Evolutionary conservation across 345 rosid species (phyloP).

Genomic region (Citrus reticulata): DNA sequence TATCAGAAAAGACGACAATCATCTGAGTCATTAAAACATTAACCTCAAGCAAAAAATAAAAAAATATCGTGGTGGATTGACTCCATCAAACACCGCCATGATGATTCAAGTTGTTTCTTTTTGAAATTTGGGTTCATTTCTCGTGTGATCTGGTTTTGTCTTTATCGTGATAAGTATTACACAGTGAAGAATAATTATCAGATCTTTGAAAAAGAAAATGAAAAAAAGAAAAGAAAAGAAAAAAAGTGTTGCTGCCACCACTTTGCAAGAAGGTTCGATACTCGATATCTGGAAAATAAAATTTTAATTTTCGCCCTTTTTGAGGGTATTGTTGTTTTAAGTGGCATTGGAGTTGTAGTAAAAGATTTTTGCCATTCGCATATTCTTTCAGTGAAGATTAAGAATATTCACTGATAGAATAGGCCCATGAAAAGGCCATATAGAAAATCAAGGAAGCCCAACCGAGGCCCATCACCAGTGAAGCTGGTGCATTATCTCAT

Average conservation of each 20-base stretch:
- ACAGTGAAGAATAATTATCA: background rate
- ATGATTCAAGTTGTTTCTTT: background rate
- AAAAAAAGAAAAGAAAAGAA: too few species aligned
- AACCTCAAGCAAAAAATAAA: background rate
- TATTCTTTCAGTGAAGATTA: background rate
- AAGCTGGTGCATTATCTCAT: background rate
- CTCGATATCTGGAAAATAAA: background rate
- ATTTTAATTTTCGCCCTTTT: too few species aligned
- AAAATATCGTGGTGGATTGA: background rate
- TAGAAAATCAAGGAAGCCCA: background rate
- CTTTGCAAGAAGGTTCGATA: background rate
- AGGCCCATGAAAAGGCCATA: background rate
- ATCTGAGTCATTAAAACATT: conserved; percentile 8
- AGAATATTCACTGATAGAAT: background rate
- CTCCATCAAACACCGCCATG: background rate
- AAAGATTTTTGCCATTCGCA: background rate
- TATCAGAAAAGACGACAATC: background rate
- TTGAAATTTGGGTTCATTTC: background rate
- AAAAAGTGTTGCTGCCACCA: too few species aligned
- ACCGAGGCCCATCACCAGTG: background rate
- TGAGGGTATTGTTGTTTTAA: too few species aligned
- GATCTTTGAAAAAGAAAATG: too few species aligned
- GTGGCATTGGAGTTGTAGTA: background rate
- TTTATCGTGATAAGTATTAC: background rate
- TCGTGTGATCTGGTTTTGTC: background rate